phyloP scores from a whole-genome alignment of 208 protist species.

The Endotrypanum monterogeii region DNA sequence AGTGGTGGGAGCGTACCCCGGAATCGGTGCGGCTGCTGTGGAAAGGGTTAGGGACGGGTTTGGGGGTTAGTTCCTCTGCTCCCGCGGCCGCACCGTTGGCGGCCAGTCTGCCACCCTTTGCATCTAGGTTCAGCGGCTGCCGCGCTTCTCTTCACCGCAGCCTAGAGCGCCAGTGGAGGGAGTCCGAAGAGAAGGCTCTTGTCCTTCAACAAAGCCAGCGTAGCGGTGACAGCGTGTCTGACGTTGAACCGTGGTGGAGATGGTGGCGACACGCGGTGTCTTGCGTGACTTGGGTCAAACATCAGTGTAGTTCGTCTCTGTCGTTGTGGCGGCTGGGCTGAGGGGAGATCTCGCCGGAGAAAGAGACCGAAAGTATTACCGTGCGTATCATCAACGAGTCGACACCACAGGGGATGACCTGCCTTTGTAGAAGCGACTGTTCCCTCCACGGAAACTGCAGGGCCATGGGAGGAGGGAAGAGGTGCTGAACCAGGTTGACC shows the following conservation, averaged over 20 bases:
- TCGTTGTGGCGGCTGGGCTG: neutral
- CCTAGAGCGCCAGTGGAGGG: constrained; percentile 12
- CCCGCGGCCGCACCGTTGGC: neutral
- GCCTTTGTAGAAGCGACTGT: constrained; percentile 9
- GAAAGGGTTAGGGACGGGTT: neutral
- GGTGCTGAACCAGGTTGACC: constrained; percentile 10
- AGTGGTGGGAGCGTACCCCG: constrained; percentile 1
- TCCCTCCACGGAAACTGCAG: too few relatives aligned
- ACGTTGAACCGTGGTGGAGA: neutral
- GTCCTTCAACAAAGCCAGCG: neutral
- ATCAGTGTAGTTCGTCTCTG: neutral
- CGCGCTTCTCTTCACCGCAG: constrained; percentile 25
- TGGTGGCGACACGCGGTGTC: constrained; percentile 19
- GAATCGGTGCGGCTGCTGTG: neutral
- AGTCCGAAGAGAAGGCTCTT: constrained; percentile 16
- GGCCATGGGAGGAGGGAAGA: constrained; percentile 11
- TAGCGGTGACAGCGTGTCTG: neutral
- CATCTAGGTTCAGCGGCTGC: constrained; percentile 19
- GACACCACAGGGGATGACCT: neutral
- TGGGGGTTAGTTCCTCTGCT: neutral
- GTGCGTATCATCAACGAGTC: neutral
- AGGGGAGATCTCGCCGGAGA: too few relatives aligned
- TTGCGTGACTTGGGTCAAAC: neutral
- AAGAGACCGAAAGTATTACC: neutral
- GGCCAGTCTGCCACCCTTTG: constrained; percentile 24